These are phyloP conservation scores for Corymbia calophylla DNA, from an alignment of 441 rosid genomes.

Conservation along the genomic window DNA sequence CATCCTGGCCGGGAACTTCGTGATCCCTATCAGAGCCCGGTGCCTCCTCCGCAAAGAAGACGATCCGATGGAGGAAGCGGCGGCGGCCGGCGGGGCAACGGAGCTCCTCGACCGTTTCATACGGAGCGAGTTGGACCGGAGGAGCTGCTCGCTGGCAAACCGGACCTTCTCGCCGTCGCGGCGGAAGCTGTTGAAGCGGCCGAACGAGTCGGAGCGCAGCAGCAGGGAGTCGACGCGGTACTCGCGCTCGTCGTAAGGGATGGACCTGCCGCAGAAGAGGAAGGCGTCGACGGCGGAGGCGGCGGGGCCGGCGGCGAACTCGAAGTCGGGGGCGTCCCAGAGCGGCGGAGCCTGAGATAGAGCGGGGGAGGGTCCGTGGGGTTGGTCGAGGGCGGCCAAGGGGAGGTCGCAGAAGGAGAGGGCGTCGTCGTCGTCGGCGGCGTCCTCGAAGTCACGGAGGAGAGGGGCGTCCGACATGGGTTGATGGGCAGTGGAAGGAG, in stretches of 20 bases:
- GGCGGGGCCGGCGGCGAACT: conserved; percentile 11
- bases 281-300: background rate
- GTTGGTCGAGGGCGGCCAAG: background rate
- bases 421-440: conserved; percentile 28
- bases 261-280: conserved; percentile 18
- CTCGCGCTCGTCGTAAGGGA: background rate
- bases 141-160: background rate
- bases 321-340: conserved; percentile 6
- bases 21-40: conserved; percentile 13
- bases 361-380: background rate
- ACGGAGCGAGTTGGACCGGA: background rate
- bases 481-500: background rate
- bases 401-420: conserved; percentile 23
- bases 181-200: background rate
- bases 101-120: background rate
- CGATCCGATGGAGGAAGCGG: background rate
- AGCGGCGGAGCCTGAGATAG: background rate
- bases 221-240: background rate
- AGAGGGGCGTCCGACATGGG: background rate
- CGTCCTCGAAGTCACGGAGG: background rate
- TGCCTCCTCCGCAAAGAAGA: background rate
- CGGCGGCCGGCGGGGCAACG: background rate
- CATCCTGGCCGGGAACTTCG: conserved; percentile 13
- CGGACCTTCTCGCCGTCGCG: background rate
- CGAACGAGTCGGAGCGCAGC: background rate